Base-by-base conservation (phyloP, 2,329 filamentous ascomycete species). In the Cladosporium sp. region DNA sequence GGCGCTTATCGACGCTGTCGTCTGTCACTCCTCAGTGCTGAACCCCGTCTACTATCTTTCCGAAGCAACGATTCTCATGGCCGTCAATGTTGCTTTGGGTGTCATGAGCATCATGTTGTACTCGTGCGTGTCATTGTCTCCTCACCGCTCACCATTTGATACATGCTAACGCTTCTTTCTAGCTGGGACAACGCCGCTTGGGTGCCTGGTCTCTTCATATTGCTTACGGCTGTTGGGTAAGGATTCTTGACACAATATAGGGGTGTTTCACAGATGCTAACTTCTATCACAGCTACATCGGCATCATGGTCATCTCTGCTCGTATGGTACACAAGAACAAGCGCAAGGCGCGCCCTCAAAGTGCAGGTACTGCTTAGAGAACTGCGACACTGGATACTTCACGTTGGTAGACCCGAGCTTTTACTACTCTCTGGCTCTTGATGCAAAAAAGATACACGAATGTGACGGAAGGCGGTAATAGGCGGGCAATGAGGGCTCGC, bases 21-120 rank as follows among this genome's bases (percentile, higher is more conserved):
- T 50, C 32, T 50, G 39, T 16, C 48, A 18, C 15, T 50, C 29
- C 32, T 38, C 39, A 1, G 32, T 50, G 1, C 33, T 50, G 18
- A 20, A 43, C 18, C 48, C 48, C 15, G 39, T 50, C 16, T 39
- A 50, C 9, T 43, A 43, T 19, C 40, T 50, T 5, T 39, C 43
- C 20, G 41, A 38, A 16, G 41, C 39, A 2, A 36, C 19, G 13
- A 6, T 19, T 12, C 40, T 43, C 9, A 32, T 43, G 40, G 16
- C 18, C n/a, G 6, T 43, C 16, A 43, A 33, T 20, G 18, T 35
- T 27, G 13, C 19, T 30, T 12, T 43, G 3, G 42, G 30, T 25
- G 18, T 30, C n/a, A 27, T 45, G 19, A 36, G 5, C 7, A 11
- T 36, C 42, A 35, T 35, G 4, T 11, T 27, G 1, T 38, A 29